Conservation (phyloP, 2,329 filamentous ascomycete species). For the Berkeleyomyces rouxiae region DNA sequence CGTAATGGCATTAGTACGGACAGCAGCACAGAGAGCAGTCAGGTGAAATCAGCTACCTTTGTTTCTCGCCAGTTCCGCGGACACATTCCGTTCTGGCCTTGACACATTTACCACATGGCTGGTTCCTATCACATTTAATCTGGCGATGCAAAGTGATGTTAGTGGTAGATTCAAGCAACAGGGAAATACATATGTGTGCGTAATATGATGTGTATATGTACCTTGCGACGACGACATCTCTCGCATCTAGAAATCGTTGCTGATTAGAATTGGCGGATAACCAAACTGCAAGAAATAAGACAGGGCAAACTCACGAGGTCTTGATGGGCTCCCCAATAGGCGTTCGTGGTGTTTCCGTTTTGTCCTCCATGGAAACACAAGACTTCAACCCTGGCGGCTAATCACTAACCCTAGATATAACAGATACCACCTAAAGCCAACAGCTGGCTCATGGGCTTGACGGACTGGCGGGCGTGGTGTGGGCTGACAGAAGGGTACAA, state of each 20-base stretch:
- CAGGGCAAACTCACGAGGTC: constrained; percentile 21
- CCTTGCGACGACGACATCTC: constrained; percentile 28
- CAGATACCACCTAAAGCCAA: background rate
- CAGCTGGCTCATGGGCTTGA: background rate
- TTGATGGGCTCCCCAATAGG: constrained; percentile 23
- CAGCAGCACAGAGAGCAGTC: background rate
- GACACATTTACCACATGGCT: constrained; percentile 33
- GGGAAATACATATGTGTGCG: background rate
- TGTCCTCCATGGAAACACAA: constrained; percentile 16
- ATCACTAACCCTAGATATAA: background rate
- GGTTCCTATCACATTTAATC: constrained; percentile 36
- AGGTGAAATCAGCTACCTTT: constrained; percentile 19
- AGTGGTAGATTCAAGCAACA: constrained; percentile 16
- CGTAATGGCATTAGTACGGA: background rate
- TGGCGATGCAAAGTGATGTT: constrained; percentile 11
- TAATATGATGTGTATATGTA: constrained; percentile 13
- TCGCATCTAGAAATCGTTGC: constrained; percentile 22
- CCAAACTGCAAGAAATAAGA: background rate
- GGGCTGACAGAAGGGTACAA: too few species aligned
- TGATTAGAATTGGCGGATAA: background rate
- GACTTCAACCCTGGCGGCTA: background rate
- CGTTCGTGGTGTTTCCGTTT: constrained; percentile 14
- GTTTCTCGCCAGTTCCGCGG: constrained; percentile 27
- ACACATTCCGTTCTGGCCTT: constrained; percentile 26
- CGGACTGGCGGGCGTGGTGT: background rate